These are phyloP conservation scores for Saccharomycopsis babjevae DNA, from an alignment of 805 yeast genomes.

Conservation along the genomic window DNA sequence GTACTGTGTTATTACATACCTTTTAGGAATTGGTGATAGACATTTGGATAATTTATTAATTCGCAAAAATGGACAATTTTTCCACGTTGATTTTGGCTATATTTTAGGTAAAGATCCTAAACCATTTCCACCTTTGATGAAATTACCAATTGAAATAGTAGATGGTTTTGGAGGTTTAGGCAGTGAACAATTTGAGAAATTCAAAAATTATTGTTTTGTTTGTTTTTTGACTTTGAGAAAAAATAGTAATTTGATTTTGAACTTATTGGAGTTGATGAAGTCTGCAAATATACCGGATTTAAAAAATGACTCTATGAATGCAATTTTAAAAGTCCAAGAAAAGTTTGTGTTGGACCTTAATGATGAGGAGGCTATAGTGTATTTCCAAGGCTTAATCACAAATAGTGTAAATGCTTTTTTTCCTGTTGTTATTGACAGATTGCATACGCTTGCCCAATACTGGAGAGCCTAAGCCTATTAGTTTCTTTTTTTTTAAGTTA, in stretches of 20 bases:
- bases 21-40: constrained; percentile 94
- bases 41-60: constrained; percentile 84
- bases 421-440: constrained; percentile 90
- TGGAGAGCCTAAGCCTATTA: constrained; percentile 64
- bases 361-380: constrained; percentile 92
- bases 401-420: constrained; percentile 89
- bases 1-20: constrained; percentile 89
- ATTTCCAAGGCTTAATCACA: constrained; percentile 87
- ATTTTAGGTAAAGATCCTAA: constrained; percentile 95
- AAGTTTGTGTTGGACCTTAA: constrained; percentile 87
- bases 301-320: constrained; percentile 71
- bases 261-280: constrained; percentile 87
- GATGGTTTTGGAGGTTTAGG: constrained; percentile 96
- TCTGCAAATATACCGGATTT: constrained; percentile 90
- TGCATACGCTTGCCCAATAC: constrained; percentile 93
- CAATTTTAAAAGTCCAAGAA: constrained; percentile 85
- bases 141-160: constrained; percentile 88
- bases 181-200: constrained; percentile 75
- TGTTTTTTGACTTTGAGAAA: constrained; percentile 85
- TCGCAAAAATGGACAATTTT: constrained; percentile 77
- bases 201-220: constrained; percentile 88
- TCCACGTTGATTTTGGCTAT: constrained; percentile 98
- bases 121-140: constrained; percentile 98
- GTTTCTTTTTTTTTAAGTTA: not conserved
- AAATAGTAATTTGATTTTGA: constrained; percentile 80